Evolutionary conservation across 371 early-diverging fungal genomes (phyloP).

Genomic region (Chytridium lagenaria): DNA sequence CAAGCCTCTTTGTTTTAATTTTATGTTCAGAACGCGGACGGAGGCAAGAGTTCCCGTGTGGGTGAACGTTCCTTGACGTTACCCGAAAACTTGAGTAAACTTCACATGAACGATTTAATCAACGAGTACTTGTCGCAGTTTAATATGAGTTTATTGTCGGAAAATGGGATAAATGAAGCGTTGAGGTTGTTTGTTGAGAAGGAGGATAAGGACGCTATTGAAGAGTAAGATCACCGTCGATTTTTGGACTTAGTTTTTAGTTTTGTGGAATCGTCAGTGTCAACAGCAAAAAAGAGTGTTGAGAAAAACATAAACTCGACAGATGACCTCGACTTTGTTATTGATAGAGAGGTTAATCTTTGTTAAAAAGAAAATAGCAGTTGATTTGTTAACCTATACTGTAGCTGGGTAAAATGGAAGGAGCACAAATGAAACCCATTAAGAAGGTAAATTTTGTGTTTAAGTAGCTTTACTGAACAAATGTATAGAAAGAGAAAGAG

Average conservation of each 20-base stretch:
- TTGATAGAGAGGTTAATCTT: conserved; percentile 1
- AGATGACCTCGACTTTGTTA: background rate
- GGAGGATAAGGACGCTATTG: conserved; percentile 83
- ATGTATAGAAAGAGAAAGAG: background rate
- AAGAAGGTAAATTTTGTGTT: background rate
- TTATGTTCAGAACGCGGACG: background rate
- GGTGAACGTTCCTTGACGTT: conserved; percentile 35
- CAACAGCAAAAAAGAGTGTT: conserved; percentile 22
- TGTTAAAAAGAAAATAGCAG: too few relatives aligned
- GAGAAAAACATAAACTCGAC: background rate
- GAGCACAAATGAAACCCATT: background rate
- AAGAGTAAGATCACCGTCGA: conserved; percentile 30
- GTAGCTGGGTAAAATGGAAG: conserved; percentile 13
- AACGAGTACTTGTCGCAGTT: conserved; percentile 70
- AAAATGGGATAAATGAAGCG: conserved; percentile 79
- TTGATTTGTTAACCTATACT: too few relatives aligned
- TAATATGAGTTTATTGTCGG: conserved; percentile 76
- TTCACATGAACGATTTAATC: conserved; percentile 79
- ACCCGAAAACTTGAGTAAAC: conserved; percentile 70
- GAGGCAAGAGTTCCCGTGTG: background rate
- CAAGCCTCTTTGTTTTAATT: conserved; percentile 3
- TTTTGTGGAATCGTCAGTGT: conserved; percentile 26
- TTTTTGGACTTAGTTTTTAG: background rate
- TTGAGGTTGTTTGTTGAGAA: conserved; percentile 85
- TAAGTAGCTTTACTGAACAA: background rate